Base-by-base conservation (phyloP, 352 stramenopile species). In the Discostella stelligera region DNA sequence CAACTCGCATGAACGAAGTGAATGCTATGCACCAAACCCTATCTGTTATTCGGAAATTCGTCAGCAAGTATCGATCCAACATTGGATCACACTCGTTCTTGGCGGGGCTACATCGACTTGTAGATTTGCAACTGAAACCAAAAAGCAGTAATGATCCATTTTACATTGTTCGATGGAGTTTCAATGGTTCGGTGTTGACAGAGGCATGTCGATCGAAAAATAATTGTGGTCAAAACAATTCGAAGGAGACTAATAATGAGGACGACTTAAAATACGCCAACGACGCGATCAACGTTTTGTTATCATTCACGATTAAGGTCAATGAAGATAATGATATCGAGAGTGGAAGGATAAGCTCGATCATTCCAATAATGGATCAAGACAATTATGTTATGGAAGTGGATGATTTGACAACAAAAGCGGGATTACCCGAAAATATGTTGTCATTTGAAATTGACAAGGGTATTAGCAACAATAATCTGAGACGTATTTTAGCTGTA, bases 81-180 rank as follows among this genome's bases (percentile, higher is more conserved):
- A 71, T 83, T 71, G 75, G 75, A 56, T 74, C 68, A 6, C 75
- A 83, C 53, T 56, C 75, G 0, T 83, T 83, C 62, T 58, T 83
- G 39, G 68, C 68, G 50, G 75, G 75, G 23, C 53, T 83, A 48
- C 64, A 83, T 61, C 50, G 59, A 63, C 32, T 83, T 13, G 37
- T 83, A 48, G 3, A 74, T 13, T 46, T 71, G 27, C 75, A 83
- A 60, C 21, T 83, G 59, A 59, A 56, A 18, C 48, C 75, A 20
- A 62, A 44, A 58, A 60, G 13, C 4, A 61, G 21, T 30, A 66
- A 37, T 3, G 52, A 76, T 71, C 39, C 60, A 64, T 44, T 13
- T 5, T 73, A 75, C 50, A 44, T 79, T 54, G 58, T 83, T 41
- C 62, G 62, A 48, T 83, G 75, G 75, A 48, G 69, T 61, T 79